Base-by-base conservation (phyloP, 768 basidiomycete species). In the Butyriboletus loyo region DNA sequence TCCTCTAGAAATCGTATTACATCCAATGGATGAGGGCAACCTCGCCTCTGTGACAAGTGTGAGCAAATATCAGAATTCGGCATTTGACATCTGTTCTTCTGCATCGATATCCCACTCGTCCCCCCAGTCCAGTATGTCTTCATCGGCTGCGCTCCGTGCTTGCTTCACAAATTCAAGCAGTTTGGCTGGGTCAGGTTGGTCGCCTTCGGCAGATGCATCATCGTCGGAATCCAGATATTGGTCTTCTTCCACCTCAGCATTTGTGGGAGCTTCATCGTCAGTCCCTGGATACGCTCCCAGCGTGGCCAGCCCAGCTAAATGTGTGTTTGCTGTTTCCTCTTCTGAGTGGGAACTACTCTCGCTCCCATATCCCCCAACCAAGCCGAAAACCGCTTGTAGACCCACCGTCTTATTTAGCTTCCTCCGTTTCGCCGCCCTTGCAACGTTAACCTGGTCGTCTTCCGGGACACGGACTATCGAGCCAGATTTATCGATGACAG, bases 321-420 rank as follows among this genome's bases (percentile, higher is more conserved):
- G 44, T 10, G 35, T 50, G n/a, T 39, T 40, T 34, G 10, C 21
- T 5, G 21, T 46, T 19, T 54, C 62, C 21, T 66, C 49, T 22
- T 64, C 67, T n/a, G 65, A 58, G 39, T 72, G 75, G 14, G 73
- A 74, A 13, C 74, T 71, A 42, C 60, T 64, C 54, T 72, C 76
- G 41, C 83, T 87, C 21, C 79, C 82, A 62, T 88, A 89, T 1
- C 72, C 85, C 10, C 76, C 80, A 15, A 87, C 54, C 46, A 87
- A 62, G n/a, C 74, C 83, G 3, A 65, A 72, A 22, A 90, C 83
- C 10, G 81, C 77, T 53, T 75, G 73, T 62, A 77, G 78, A 21
- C 82, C 83, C 25, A 73, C 79, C 46, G 72, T 74, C 49, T 64
- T 64, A 53, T 79, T 75, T 38, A 89, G 56, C 64, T 78, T 86